A percentile compares a stretch with the other conserved stretches of the same genome.
phyloP scores from a whole-genome alignment of 225 moss, liverwort and hornwort species.

The Takakia lepidozioides region DNA sequence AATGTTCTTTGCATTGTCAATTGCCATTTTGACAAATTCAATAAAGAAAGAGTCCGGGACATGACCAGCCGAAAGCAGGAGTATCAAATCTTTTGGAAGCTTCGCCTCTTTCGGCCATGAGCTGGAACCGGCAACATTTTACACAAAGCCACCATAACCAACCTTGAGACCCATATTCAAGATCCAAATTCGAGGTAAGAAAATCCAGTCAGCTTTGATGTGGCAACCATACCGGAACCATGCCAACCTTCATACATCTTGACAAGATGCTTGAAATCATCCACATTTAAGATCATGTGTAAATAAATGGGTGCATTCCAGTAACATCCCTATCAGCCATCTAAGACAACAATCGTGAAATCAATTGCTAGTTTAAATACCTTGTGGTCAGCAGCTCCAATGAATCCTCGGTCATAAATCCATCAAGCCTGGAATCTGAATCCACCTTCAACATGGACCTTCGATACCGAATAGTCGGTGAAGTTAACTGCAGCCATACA shows the following conservation, averaged over 20 bases:
- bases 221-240: too few relatives aligned
- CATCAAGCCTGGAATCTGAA: slow-evolving; percentile 25
- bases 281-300: background rate
- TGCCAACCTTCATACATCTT: background rate
- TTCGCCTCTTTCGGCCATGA: slow-evolving; percentile 37
- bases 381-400: slow-evolving; percentile 70
- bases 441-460: slow-evolving; percentile 69
- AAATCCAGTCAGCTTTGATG: background rate
- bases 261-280: background rate
- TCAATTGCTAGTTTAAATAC: too few relatives aligned
- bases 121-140: slow-evolving; percentile 32
- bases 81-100: slow-evolving; percentile 68
- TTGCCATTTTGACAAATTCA: slow-evolving; percentile 33
- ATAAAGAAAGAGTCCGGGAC: slow-evolving; percentile 49
- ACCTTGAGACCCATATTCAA: background rate
- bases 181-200: background rate
- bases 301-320: slow-evolving; percentile 1
- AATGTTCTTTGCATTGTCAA: slow-evolving; percentile 27
- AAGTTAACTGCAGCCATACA: slow-evolving; percentile 37
- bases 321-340: background rate
- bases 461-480: slow-evolving; percentile 39
- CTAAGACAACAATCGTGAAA: slow-evolving; percentile 10
- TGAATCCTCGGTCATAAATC: slow-evolving; percentile 34
- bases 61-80: slow-evolving; percentile 55
- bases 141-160: background rate